These are phyloP conservation scores for Lentinula aciculospora DNA, from an alignment of 768 basidiomycete species.

Conservation along the genomic window DNA sequence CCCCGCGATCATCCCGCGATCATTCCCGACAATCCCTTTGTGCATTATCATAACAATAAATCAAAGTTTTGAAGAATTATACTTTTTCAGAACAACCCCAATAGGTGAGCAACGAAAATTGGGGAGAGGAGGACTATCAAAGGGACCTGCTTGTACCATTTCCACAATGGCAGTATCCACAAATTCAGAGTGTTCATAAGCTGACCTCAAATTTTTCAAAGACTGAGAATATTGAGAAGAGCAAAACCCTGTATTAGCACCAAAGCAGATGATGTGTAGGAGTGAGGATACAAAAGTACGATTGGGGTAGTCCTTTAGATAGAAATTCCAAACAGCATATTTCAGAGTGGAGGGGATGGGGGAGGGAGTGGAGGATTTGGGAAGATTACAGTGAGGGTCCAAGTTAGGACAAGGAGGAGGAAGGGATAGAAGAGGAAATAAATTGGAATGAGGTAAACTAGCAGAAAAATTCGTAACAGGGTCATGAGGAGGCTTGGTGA, in stretches of 20 bases:
- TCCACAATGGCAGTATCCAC: conserved; percentile 6
- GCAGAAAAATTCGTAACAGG: background rate
- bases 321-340: conserved; percentile 15
- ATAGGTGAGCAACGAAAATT: no score
- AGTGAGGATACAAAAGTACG: conserved; percentile 17
- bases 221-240: conserved; percentile 8
- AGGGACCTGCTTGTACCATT: conserved; percentile 17
- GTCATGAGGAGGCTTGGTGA: conserved; percentile 10
- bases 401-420: conserved; percentile 18
- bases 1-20: no score
- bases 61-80: no score
- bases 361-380: background rate
- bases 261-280: conserved; percentile 20
- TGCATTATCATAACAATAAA: no score
- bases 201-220: conserved; percentile 21
- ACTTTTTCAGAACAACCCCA: no score
- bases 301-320: conserved; percentile 22
- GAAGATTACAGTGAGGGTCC: conserved; percentile 17
- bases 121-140: conserved; percentile 6
- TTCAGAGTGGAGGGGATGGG: conserved; percentile 13
- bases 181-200: conserved; percentile 10
- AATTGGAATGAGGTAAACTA: conserved; percentile 2
- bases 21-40: no score
- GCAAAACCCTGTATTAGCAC: conserved; percentile 21
- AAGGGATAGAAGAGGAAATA: conserved; percentile 10